A percentile compares a stretch with the other conserved stretches of the same genome.
phyloP scores from a whole-genome alignment of 352 stramenopile species.

The Globisporangium orthogonon region DNA sequence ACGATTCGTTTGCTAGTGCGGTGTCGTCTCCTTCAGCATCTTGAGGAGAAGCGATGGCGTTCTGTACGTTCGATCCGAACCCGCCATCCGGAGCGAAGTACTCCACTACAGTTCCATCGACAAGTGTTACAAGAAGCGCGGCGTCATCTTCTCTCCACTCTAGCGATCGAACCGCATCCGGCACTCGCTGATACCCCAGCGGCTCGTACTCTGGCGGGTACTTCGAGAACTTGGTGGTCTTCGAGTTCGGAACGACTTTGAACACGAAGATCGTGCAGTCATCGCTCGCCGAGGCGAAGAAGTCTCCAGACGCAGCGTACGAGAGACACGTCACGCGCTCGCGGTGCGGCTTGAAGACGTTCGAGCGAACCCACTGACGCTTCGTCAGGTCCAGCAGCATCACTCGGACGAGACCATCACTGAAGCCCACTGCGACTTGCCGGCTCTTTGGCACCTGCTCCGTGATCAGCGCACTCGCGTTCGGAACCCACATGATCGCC shows the following conservation, averaged over 20 bases:
- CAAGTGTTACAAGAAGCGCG: conserved; percentile 62
- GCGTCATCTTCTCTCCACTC: conserved; percentile 65
- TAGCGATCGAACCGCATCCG: conserved; percentile 27
- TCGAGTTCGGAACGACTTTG: conserved; percentile 36
- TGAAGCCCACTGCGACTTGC: conserved; percentile 87
- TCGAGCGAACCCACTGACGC: conserved; percentile 48
- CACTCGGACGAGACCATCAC: conserved; percentile 81
- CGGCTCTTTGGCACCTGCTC: conserved; percentile 43
- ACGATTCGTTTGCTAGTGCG: conserved; percentile 36
- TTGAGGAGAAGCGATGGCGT: neutral
- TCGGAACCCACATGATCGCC: conserved; percentile 71
- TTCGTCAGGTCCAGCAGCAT: conserved; percentile 48
- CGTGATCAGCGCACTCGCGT: conserved; percentile 26
- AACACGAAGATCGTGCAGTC: conserved; percentile 90
- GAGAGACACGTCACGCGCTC: conserved; percentile 53
- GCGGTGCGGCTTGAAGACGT: conserved; percentile 89
- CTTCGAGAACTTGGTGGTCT: conserved; percentile 44
- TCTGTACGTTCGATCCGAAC: conserved; percentile 6
- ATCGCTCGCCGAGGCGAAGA: conserved; percentile 67
- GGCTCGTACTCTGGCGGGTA: conserved; percentile 62
- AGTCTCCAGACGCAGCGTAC: conserved; percentile 63
- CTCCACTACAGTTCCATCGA: conserved; percentile 50
- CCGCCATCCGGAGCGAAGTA: conserved; percentile 44
- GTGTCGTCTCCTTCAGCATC: conserved; percentile 9
- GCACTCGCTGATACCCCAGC: conserved; percentile 62